Percentiles rank a stretch among this genome's conserved stretches.
Evolutionary conservation across 2,329 filamentous ascomycete species (phyloP).

Genomic region (Aspergillus aculeatinus): DNA sequence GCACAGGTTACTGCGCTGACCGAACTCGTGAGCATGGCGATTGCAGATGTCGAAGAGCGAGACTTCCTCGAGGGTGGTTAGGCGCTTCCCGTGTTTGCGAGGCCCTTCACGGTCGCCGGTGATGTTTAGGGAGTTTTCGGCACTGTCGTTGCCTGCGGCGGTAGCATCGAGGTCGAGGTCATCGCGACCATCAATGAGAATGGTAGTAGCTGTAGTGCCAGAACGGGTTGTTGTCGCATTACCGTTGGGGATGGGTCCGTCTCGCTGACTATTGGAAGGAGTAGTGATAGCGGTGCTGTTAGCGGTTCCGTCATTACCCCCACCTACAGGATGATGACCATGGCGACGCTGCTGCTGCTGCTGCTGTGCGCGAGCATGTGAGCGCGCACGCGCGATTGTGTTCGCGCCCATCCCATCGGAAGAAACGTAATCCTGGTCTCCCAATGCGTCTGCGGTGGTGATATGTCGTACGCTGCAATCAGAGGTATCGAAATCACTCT

Average conservation of each 20-base stretch:
- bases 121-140: neutral
- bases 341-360: neutral
- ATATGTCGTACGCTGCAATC: neutral
- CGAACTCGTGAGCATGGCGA: conserved; percentile 36
- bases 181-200: neutral
- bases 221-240: neutral
- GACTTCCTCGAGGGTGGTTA: conserved; percentile 43
- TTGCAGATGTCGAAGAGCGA: conserved; percentile 44
- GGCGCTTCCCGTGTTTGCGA: conserved; percentile 39
- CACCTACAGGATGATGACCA: neutral
- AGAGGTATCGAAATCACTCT: neutral
- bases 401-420: neutral
- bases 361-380: neutral
- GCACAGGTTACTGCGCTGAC: conserved; percentile 42
- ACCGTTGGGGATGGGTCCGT: neutral
- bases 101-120: conserved; percentile 13
- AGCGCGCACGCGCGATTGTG: neutral
- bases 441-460: conserved; percentile 1
- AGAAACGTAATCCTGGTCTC: neutral
- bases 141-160: neutral
- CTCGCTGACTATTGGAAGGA: neutral
- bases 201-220: neutral
- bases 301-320: neutral
- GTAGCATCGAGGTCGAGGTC: conserved; percentile 1
- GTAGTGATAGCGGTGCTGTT: neutral